Evolutionary conservation across 768 basidiomycete genomes (phyloP), one percentile per base, ranked within the genome.

Genomic region (Mycena floridula): DNA sequence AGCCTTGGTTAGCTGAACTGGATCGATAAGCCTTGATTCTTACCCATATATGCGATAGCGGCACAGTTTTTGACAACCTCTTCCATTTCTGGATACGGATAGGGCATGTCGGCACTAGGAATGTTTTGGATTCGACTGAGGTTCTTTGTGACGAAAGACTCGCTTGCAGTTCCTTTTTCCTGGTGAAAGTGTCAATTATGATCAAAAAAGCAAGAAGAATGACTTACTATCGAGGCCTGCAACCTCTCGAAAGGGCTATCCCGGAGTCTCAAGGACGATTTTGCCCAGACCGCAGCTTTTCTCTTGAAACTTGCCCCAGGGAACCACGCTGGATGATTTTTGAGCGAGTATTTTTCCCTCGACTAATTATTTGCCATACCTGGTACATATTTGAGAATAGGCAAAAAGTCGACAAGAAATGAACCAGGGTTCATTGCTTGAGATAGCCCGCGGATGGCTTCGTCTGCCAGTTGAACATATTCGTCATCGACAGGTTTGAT

Each of bases 271-370:
- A 21, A 7, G 5, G 30, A 25, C 16, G 50, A 23, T 28, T 25
- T 45, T 3, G 42, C 26, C 15, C 60, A 66, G 35, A 54, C 54
- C 18, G 48, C 37, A 11, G 64, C 62, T 48, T 55, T 50, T 27
- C 57, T 55, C 48, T 52, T 64, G 25, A 63, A 50, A 13, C 46
- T 54, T 16, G 67, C 66, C 4, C 65, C 67, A 3, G 64, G 65
- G 30, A 68, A 57, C 67, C 65, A 68, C 13, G 40, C 41, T 0
- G 54, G 59, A 22, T 59, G 18, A 1, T 42, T 21, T n/a, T 30
- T 43, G n/a, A 57, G 61, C 60, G 39, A 8, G 15, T 7, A 30
- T 13, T n/a, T 45, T 35, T 4, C 32, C 13, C 32, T 35, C 32
- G 32, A 35, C 32, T 35, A 18, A 35, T n/a, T n/a, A n/a, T n/a